Base-by-base conservation (phyloP, 1,284 basidiomycete genomes). In the Microbotryomycetes sp. region DNA sequence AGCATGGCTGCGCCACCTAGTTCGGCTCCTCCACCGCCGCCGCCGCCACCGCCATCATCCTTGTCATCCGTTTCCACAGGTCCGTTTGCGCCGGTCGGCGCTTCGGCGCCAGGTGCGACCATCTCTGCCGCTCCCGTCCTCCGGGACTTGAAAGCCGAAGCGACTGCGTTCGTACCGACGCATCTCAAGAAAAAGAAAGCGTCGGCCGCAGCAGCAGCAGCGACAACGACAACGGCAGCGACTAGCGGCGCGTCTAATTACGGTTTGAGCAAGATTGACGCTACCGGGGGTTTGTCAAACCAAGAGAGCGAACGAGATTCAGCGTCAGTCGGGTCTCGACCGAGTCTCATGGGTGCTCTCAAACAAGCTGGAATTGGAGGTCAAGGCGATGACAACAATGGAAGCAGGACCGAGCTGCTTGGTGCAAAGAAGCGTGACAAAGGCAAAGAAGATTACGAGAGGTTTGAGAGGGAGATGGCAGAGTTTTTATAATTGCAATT, bases 61-160 rank as follows among this genome's bases (percentile, higher is more conserved):
- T 54, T 53, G 48, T 55, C 71, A 5, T 48, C 66, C 45, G 62
- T 67, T 3, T 67, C 54, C n/a, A 62, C 62, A 4, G 59, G 62
- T 15, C 59, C 65, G 66, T 7, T 46, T n/a, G 47, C 68, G 13
- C 61, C 67, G 5, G 60, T 58, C 3, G 52, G 57, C 6, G 53
- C 59, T 5, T 3, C 54, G 45, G 41, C 49, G 18, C 76, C 79
- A 1, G 76, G 80, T 6, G 88, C 88, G 1, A 87, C 83, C 1
- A 83, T 94, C 57, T 85, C 82, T 18, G 90, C 90, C 1, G 89
- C 79, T 52, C 90, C 92, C 1, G 81, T 90, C 71, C 75, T 97
- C 50, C 86, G 91, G 24, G 89, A 97, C 74, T 80, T 96, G 67
- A 90, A 91, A 77, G 91, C 90, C 74, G 91, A 97, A 74, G 85